A percentile compares a stretch with the other conserved stretches of the same genome.
Evolutionary conservation across 805 yeast genomes (phyloP).

Genomic region (Crinitomyces ghanaensis): DNA sequence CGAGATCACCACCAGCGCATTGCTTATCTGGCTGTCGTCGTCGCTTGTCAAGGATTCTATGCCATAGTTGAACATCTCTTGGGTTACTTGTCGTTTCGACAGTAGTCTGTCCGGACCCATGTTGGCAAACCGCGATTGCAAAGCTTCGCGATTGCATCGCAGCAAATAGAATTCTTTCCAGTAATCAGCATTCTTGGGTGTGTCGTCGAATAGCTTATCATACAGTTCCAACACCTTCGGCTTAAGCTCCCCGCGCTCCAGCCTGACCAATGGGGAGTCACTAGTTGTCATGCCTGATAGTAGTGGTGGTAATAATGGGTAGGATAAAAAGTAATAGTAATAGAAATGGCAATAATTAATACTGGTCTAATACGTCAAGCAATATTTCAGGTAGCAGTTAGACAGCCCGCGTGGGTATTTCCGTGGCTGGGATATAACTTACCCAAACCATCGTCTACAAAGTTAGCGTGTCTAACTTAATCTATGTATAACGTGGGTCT

Average conservation of each 20-base stretch:
- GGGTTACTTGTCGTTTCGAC: constrained; percentile 7
- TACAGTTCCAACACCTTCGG: constrained; percentile 28
- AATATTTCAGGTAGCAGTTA: no score
- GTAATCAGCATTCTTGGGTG: constrained; percentile 12
- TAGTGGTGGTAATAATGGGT: not conserved
- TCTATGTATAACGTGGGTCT: no score
- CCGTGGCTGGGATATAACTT: no score
- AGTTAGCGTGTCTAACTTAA: no score
- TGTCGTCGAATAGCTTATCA: constrained; percentile 20
- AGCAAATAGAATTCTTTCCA: constrained; percentile 17
- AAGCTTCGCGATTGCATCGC: constrained; percentile 14
- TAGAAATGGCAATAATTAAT: no score
- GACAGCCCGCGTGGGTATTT: no score
- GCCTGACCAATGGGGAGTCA: constrained; percentile 21
- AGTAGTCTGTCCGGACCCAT: constrained; percentile 17
- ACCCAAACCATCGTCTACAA: no score
- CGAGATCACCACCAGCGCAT: constrained; percentile 16
- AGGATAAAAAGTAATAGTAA: no score
- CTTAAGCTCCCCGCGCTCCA: constrained; percentile 17
- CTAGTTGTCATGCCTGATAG: not conserved
- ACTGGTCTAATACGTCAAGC: no score
- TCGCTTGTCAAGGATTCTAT: constrained; percentile 13
- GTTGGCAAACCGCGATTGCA: constrained; percentile 16
- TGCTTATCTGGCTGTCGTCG: constrained; percentile 13
- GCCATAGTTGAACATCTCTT: constrained; percentile 18